These are phyloP conservation scores for Nigrospora oryzae DNA, from an alignment of 2,329 filamentous ascomycete species.

Conservation along the genomic window DNA sequence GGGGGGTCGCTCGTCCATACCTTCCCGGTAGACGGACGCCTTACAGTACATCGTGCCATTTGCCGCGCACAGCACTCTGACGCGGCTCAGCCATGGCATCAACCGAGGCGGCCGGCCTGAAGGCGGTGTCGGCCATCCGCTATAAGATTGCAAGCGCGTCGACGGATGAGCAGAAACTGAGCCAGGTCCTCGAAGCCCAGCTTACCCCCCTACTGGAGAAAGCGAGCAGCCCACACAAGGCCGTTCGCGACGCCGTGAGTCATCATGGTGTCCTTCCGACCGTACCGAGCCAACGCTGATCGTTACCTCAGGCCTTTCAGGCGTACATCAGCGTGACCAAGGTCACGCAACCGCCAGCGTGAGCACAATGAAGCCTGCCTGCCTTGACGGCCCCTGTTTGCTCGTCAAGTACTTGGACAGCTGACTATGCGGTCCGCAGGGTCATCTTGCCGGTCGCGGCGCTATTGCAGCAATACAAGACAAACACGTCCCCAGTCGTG, in stretches of 20 bases:
- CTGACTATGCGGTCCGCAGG: constrained; percentile 17
- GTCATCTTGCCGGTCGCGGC: constrained; percentile 78
- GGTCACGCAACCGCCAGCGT: constrained; percentile 44
- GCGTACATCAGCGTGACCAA: constrained; percentile 44
- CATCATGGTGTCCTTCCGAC: not conserved
- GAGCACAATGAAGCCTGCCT: constrained; percentile 9
- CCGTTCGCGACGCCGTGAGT: constrained; percentile 53
- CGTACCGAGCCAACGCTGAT: not conserved
- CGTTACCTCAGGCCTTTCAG: constrained; percentile 33
- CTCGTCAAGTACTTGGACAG: not conserved
- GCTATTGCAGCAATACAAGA: constrained; percentile 84
- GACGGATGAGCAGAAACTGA: constrained; percentile 75
- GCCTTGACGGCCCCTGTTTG: not conserved
- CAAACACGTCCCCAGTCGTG: constrained; percentile 63
- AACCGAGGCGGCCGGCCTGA: constrained; percentile 20
- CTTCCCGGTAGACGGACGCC: no score
- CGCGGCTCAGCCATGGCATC: constrained; percentile 13
- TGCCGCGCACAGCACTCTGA: no score
- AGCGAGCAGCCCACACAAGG: constrained; percentile 68
- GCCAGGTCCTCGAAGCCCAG: constrained; percentile 69
- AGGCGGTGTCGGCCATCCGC: constrained; percentile 21
- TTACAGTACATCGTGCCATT: no score
- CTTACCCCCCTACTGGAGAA: constrained; percentile 79
- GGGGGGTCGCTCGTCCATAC: no score
- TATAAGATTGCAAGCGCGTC: constrained; percentile 34